Percentiles rank a stretch among this genome's conserved stretches.
These are phyloP conservation scores for Orbilia javanica DNA, from an alignment of 2,329 filamentous ascomycete genomes.

Conservation along the genomic window DNA sequence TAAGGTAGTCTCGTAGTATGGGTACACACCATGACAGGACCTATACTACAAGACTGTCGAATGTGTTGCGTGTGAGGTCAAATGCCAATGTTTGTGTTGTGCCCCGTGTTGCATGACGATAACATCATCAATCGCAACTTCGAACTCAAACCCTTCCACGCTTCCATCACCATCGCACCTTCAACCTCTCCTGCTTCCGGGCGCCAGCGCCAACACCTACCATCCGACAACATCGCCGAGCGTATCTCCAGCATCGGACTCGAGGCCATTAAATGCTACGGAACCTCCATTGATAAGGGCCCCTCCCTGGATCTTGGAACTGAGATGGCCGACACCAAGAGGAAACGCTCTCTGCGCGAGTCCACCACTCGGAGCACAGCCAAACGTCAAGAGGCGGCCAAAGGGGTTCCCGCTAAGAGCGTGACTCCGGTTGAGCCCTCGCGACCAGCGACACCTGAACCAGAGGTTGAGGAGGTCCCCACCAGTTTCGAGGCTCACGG, in stretches of 20 bases:
- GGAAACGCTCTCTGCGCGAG: constrained; percentile 54
- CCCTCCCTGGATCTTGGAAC: constrained; percentile 1
- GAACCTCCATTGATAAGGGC: background rate
- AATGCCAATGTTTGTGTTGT: background rate
- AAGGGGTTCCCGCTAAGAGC: constrained; percentile 48
- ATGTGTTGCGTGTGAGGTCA: background rate
- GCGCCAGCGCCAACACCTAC: background rate
- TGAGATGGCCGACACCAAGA: constrained; percentile 49
- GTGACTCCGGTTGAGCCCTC: constrained; percentile 43
- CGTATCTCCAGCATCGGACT: background rate
- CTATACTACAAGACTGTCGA: no score
- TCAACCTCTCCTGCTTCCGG: background rate
- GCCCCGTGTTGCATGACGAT: background rate
- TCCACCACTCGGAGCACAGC: constrained; percentile 54
- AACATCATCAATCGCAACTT: background rate
- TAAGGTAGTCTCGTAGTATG: background rate
- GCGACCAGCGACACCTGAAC: constrained; percentile 37
- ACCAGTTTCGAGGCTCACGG: constrained; percentile 49
- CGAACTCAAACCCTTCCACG: background rate
- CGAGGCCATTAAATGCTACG: background rate
- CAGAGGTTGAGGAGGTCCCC: constrained; percentile 36
- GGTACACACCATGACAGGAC: no score
- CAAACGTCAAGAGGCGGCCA: constrained; percentile 48
- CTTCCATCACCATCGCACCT: background rate
- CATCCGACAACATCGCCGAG: background rate